Evolutionary conservation across 75 land plant genomes (phyloP), one percentile per base, ranked within the genome.

Genomic region (Sequoiadendron giganteum): DNA sequence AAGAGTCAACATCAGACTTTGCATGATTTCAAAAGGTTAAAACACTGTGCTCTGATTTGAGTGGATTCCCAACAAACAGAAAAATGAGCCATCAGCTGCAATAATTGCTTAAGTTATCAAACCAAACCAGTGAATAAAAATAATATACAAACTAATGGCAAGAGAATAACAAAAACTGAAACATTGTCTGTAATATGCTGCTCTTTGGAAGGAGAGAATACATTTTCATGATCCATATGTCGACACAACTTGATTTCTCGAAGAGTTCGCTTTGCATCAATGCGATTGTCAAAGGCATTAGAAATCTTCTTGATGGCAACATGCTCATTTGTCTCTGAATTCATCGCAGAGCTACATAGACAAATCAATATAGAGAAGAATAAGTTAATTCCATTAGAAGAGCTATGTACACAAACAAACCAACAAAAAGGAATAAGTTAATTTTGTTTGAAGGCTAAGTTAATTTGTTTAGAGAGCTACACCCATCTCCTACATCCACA

Each of bases 181-280:
- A 82, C 49, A 28, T 10, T 82, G n/a, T 1, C 45, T 21, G n/a
- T 82, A 47, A 82, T 15, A 82, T 82, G 84, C 16, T 42, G 47
- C 52, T 47, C 43, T 82, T 45, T 25, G 54, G 49, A 34, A 40
- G 10, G 28, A 79, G 38, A 82, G 16, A 47, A 2, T 83, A 96
- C 97, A 83, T 96, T 96, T 89, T 95, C 97, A 88, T 96, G 97
- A 88, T 96, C 96, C 90, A 96, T 87, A 86, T 96, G 97, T 36
- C 93, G 86, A 18, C 94, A 89, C 30, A 96, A 93, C 89, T 96
- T 96, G 86, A 96, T 95, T 86, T 96, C 97, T 11, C 97, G 91
- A 76, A 96, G 94, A 48, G 97, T 96, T n/a, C 97, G 61, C 90
- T 96, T 96, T 1, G 97, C 97, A 92, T 95, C 97, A 88, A 94